Conservation (phyloP, 306 rosid genomes). For the Morella rubra region DNA sequence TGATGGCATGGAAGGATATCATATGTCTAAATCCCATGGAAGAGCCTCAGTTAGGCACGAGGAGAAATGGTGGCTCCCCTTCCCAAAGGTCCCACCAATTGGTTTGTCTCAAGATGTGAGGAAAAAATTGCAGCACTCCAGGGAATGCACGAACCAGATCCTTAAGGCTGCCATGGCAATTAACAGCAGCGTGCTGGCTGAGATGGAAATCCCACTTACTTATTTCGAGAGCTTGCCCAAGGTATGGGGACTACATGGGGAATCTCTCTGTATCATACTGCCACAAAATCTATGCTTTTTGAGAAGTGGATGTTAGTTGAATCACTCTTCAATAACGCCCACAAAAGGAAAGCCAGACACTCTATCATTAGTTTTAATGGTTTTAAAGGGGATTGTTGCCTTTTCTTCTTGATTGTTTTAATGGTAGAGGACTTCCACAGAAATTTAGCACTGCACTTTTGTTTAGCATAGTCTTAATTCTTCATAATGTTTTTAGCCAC, state of each 20-base stretch:
- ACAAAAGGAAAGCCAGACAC: background rate
- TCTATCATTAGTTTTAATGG: slow-evolving; percentile 3
- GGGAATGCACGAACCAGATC: slow-evolving; percentile 48
- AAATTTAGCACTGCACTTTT: background rate
- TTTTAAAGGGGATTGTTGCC: background rate
- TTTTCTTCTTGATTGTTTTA: background rate
- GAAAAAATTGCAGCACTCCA: slow-evolving; percentile 42
- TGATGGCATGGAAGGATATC: slow-evolving; percentile 19
- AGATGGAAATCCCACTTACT: slow-evolving; percentile 43
- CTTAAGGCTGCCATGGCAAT: slow-evolving; percentile 57
- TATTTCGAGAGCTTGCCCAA: slow-evolving; percentile 45
- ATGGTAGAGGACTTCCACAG: background rate
- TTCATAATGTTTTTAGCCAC: background rate
- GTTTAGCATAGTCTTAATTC: background rate
- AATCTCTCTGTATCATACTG: background rate
- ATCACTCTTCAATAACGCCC: background rate
- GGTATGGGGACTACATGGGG: slow-evolving; percentile 25
- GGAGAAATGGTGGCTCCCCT: slow-evolving; percentile 51
- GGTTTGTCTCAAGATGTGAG: slow-evolving; percentile 41
- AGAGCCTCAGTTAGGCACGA: slow-evolving; percentile 32
- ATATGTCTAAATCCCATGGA: slow-evolving; percentile 20
- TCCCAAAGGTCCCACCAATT: slow-evolving; percentile 41
- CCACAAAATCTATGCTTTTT: background rate
- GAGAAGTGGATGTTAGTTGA: background rate
- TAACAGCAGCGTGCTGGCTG: slow-evolving; percentile 37